Conservation (phyloP, 2,329 filamentous ascomycete species). For the Paecilomyces sp. region DNA sequence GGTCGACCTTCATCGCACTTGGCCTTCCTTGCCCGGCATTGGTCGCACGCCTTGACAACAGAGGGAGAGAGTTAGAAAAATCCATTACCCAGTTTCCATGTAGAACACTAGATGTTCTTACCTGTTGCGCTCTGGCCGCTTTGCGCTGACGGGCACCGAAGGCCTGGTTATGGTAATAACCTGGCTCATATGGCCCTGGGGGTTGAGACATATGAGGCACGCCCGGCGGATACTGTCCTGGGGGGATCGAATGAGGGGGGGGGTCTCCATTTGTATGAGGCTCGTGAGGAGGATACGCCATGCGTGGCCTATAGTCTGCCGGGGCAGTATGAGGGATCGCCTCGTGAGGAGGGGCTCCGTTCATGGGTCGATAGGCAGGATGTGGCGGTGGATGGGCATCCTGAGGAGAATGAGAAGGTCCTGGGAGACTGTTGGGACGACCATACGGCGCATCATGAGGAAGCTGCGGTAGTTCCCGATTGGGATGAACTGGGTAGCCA, state of each 20-base stretch:
- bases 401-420: constrained; percentile 19
- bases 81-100: background rate
- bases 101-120: constrained; percentile 10
- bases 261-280: constrained; percentile 22
- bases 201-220: constrained; percentile 19
- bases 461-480: constrained; percentile 27
- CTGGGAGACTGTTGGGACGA: constrained; percentile 24
- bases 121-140: constrained; percentile 34
- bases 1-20: constrained; percentile 86
- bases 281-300: constrained; percentile 24
- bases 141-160: constrained; percentile 30
- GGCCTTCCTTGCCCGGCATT: constrained; percentile 77
- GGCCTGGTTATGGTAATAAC: constrained; percentile 23
- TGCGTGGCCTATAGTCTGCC: constrained; percentile 25
- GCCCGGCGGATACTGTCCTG: constrained; percentile 19
- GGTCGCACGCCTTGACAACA: constrained; percentile 69
- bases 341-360: constrained; percentile 23
- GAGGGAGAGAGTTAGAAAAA: constrained; percentile 5
- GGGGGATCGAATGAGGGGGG: constrained; percentile 22
- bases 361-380: constrained; percentile 24
- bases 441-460: constrained; percentile 25
- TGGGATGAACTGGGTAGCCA: constrained; percentile 22
- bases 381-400: constrained; percentile 18
- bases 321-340: constrained; percentile 23
- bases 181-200: constrained; percentile 22